These are phyloP conservation scores for Tulasnella sp. DNA, from an alignment of 768 basidiomycete species.

Conservation along the genomic window DNA sequence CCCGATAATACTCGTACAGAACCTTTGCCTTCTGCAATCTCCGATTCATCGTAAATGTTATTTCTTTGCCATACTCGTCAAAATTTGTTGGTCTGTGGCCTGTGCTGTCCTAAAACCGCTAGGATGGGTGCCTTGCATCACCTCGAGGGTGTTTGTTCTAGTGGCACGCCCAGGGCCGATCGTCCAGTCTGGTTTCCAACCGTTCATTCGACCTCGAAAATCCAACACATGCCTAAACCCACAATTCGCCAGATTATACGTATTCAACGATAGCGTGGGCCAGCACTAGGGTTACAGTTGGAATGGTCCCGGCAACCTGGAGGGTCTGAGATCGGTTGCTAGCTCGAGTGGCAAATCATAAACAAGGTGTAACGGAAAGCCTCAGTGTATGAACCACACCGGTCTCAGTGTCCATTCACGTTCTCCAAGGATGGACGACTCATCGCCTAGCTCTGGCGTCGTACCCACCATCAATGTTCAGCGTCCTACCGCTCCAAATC, in stretches of 20 bases:
- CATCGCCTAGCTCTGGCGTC: not conserved
- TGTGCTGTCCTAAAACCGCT: too few relatives aligned
- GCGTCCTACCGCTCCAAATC: not conserved
- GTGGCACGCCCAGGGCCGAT: not conserved
- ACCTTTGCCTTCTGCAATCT: not conserved
- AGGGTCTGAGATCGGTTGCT: too few relatives aligned
- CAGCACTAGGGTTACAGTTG: too few relatives aligned
- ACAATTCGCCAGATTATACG: too few relatives aligned
- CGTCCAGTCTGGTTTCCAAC: not conserved
- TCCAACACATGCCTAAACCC: not conserved
- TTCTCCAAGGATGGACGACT: not conserved
- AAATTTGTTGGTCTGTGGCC: not conserved
- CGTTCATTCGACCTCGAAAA: not conserved
- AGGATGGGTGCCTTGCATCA: too few relatives aligned
- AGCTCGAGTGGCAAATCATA: too few relatives aligned
- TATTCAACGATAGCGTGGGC: too few relatives aligned
- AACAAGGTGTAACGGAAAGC: too few relatives aligned
- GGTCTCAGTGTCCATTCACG: not conserved
- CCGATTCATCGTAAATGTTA: not conserved
- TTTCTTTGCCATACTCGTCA: not conserved
- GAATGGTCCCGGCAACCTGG: too few relatives aligned
- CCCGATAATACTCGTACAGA: not conserved
- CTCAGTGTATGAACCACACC: not conserved
- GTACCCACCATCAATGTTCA: not conserved
- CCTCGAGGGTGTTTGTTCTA: not conserved